Base-by-base conservation (phyloP, 495 filamentous ascomycete genomes). In the Neurospora sp. region DNA sequence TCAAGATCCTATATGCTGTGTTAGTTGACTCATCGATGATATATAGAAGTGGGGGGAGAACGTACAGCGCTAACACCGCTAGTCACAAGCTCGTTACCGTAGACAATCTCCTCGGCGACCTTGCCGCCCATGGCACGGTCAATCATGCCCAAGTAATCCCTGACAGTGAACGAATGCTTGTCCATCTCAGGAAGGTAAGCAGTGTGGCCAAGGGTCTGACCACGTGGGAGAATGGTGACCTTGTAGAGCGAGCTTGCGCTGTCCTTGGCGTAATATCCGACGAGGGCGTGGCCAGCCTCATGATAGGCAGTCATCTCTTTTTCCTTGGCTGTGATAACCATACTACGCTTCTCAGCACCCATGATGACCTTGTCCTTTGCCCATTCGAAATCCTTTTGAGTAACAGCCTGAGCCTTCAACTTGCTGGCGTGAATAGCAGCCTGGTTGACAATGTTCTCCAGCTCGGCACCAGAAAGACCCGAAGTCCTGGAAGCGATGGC, bases 331-430 rank as follows among this genome's bases (percentile, higher is more conserved):
- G 91, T 92, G 73, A 98, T 96, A 73, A 98, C 89, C 79, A 93
- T 91, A 78, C 90, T 95, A 77, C 88, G 90, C 79, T 91, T 89
- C 84, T 98, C 96, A 39, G 95, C 93, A 69, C 96, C 96, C 93
- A 99, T 97, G 84, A 98, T 91, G 72, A 99, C 93, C 83, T 94
- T 97, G 85, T 99, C 96, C 81, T 96, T 98, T 69, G 96, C 95
- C 93, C 94, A 98, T 75, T 98, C 96, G 71, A 99, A 92, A 78
- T 98, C 93, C 23, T 86, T 79, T 79, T 93, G 90, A 27, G 86
- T 84, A 74, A 99, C 94, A 59, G 89, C 88, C 59, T 82, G 82
- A 18, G 90, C 86, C 82, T 93, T 95, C 70, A 90, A 86, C 80
- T 94, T 92, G 80, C 91, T 93, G 18, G 96, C 96, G 76, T 91